Evolutionary conservation across 805 yeast species (phyloP).

Genomic region (Alloascoidea africana): DNA sequence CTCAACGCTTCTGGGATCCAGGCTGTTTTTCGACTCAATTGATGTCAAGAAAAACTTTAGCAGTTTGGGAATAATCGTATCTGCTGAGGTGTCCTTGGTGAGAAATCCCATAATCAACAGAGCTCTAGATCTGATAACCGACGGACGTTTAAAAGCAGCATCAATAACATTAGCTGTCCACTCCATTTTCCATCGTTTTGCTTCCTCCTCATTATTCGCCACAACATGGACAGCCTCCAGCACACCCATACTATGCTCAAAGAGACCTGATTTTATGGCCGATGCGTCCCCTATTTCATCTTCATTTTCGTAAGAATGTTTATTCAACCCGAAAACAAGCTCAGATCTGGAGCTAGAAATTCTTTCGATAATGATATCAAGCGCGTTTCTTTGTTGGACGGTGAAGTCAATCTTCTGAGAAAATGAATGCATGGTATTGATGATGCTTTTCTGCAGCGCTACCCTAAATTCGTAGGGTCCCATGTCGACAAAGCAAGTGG

Average conservation of each 20-base stretch:
- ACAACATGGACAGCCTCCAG: conserved; percentile 15
- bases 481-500: conserved; percentile 39
- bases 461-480: conserved; percentile 41
- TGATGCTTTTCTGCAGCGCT: conserved; percentile 42
- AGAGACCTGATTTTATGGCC: not conserved
- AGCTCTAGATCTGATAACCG: conserved; percentile 54
- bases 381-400: conserved; percentile 19
- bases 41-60: conserved; percentile 8
- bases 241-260: not conserved
- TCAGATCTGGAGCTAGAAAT: conserved; percentile 47
- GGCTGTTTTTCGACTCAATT: conserved; percentile 2
- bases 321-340: conserved; percentile 54
- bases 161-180: conserved; percentile 53
- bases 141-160: conserved; percentile 19
- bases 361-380: conserved; percentile 25
- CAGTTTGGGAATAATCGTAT: conserved; percentile 28
- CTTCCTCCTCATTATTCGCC: conserved; percentile 29
- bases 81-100: conserved; percentile 47
- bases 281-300: conserved; percentile 23
- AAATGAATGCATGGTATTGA: conserved; percentile 59
- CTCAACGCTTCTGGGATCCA: conserved; percentile 19
- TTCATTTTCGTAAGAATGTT: conserved; percentile 33
- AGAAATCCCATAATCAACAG: conserved; percentile 55
- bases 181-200: conserved; percentile 41
- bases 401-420: conserved; percentile 39